Conservation (phyloP, 1,139 yeast species). For the Spathaspora sp. region DNA sequence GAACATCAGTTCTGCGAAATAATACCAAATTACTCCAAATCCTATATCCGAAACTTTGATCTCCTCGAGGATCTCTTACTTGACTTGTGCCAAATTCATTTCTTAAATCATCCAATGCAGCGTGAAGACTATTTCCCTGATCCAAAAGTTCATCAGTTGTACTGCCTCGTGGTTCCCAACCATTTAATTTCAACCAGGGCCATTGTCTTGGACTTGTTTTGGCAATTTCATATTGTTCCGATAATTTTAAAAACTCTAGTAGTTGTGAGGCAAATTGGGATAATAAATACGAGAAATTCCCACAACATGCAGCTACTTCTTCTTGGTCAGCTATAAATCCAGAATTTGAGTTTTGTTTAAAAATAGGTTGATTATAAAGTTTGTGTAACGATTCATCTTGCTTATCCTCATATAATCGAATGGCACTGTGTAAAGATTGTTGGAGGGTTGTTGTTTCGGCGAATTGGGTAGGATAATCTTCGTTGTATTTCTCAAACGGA, state of each 20-base stretch:
- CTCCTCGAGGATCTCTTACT: slow-evolving; percentile 6
- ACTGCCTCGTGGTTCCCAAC: slow-evolving; percentile 36
- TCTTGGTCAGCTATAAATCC: slow-evolving; percentile 65
- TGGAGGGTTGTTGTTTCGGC: slow-evolving; percentile 43
- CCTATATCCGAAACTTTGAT: slow-evolving; percentile 16
- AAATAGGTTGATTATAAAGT: slow-evolving; percentile 59
- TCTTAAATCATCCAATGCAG: slow-evolving; percentile 37
- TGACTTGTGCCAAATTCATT: slow-evolving; percentile 23
- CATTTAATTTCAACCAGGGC: slow-evolving; percentile 57
- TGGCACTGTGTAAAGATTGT: slow-evolving; percentile 52
- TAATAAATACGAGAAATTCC: slow-evolving; percentile 69
- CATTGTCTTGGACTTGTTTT: slow-evolving; percentile 34
- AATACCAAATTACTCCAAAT: slow-evolving; percentile 35
- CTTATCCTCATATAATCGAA: slow-evolving; percentile 53
- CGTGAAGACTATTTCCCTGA: slow-evolving; percentile 26
- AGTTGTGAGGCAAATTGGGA: slow-evolving; percentile 64
- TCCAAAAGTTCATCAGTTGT: slow-evolving; percentile 6
- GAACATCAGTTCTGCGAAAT: slow-evolving; percentile 62
- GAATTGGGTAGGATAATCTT: slow-evolving; percentile 28
- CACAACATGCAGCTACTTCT: slow-evolving; percentile 83
- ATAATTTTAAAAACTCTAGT: slow-evolving; percentile 43
- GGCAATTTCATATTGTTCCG: slow-evolving; percentile 44
- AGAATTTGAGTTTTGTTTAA: slow-evolving; percentile 35
- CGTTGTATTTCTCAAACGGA: slow-evolving; percentile 48
- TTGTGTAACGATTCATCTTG: slow-evolving; percentile 57